These are phyloP conservation scores for Pezicula radicicola DNA, from an alignment of 2,329 filamentous ascomycete genomes.

Conservation along the genomic window DNA sequence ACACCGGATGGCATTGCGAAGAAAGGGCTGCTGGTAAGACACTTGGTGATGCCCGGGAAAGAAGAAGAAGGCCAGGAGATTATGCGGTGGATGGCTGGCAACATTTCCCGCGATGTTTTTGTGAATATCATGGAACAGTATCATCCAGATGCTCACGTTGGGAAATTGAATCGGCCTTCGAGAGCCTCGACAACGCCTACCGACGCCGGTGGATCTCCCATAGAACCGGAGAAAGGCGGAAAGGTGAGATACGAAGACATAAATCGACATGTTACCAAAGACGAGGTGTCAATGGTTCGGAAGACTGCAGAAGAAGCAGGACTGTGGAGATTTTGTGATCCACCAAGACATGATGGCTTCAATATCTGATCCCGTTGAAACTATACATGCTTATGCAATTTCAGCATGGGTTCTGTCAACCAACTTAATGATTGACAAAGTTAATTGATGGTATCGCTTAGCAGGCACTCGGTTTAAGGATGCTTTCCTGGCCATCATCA, in stretches of 20 bases:
- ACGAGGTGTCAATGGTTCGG: slow-evolving; percentile 65
- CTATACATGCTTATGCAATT: too few relatives aligned
- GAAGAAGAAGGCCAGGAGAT: slow-evolving; percentile 72
- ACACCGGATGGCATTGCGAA: slow-evolving; percentile 79
- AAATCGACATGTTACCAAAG: slow-evolving; percentile 64
- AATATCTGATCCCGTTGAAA: slow-evolving; percentile 6
- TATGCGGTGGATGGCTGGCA: slow-evolving; percentile 70
- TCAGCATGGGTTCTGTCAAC: too few relatives aligned
- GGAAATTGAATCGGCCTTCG: slow-evolving; percentile 54
- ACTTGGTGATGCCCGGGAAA: slow-evolving; percentile 82
- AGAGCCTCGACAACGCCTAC: slow-evolving; percentile 26
- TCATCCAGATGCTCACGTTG: slow-evolving; percentile 75
- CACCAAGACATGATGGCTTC: slow-evolving; percentile 29
- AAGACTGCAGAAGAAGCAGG: slow-evolving; percentile 68
- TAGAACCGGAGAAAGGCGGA: slow-evolving; percentile 25
- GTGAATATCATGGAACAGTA: slow-evolving; percentile 92
- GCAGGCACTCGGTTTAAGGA: too few relatives aligned
- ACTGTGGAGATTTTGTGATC: slow-evolving; percentile 76
- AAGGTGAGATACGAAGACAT: slow-evolving; percentile 71
- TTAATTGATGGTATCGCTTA: too few relatives aligned
- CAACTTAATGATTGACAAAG: too few relatives aligned
- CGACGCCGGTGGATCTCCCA: slow-evolving; percentile 10
- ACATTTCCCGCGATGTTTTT: slow-evolving; percentile 73
- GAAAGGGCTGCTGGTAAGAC: slow-evolving; percentile 70
- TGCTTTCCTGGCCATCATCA: too few relatives aligned